Conservation (phyloP, 2,329 filamentous ascomycete genomes). For the Fusarium goolgardi region DNA sequence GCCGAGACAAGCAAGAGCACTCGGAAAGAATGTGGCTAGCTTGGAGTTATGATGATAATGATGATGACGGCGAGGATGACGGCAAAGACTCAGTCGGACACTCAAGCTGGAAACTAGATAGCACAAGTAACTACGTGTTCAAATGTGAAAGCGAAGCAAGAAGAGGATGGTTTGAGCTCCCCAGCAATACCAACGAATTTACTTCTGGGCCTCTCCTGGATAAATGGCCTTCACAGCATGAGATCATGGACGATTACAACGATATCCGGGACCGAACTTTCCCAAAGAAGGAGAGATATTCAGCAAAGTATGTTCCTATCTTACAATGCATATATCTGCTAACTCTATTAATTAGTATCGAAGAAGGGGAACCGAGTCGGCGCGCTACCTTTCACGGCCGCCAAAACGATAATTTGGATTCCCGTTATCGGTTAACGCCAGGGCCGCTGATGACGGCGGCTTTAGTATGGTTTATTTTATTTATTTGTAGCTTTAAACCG, state of each 20-base stretch:
- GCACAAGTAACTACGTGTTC: slow-evolving; percentile 1
- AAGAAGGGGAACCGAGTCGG: not conserved
- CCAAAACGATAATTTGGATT: not conserved
- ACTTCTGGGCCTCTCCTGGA: slow-evolving; percentile 1
- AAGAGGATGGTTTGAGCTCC: slow-evolving; percentile 33
- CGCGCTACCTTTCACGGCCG: too few species aligned
- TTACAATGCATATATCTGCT: not conserved
- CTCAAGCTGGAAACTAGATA: not conserved
- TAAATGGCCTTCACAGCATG: slow-evolving; percentile 1
- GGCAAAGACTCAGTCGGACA: not conserved
- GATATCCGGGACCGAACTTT: not conserved
- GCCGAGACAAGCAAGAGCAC: slow-evolving; percentile 21
- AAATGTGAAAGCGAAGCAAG: slow-evolving; percentile 25
- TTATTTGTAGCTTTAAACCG: too few species aligned
- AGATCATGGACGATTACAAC: slow-evolving; percentile 1
- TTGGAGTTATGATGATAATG: not conserved
- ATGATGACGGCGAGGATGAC: not conserved
- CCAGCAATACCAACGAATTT: slow-evolving; percentile 12
- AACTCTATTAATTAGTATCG: not conserved
- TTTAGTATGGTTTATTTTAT: too few species aligned
- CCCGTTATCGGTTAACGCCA: not conserved
- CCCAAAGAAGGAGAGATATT: not conserved
- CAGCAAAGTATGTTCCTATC: not conserved
- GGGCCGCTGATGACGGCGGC: slow-evolving; percentile 23
- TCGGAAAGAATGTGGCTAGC: slow-evolving; percentile 20